Percentiles rank a stretch among this genome's conserved stretches.
phyloP scores from a whole-genome alignment of 768 basidiomycete species.

The Boletus rubescentipes region DNA sequence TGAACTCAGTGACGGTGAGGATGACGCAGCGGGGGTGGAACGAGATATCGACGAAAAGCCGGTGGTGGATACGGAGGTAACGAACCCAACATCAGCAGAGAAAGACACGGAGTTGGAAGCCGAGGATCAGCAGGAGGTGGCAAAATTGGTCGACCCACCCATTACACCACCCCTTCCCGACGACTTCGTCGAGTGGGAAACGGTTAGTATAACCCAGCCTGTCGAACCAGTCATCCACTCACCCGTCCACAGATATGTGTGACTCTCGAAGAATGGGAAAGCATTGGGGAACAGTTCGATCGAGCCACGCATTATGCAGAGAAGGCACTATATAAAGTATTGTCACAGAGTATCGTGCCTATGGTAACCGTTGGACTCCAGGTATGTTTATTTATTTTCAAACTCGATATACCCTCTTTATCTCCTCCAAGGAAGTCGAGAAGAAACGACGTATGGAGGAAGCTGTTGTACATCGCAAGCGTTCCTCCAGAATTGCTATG shows the following conservation, averaged over 20 bases:
- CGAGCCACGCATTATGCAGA: slow-evolving; percentile 78
- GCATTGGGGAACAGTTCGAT: slow-evolving; percentile 70
- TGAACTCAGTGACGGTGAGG: slow-evolving; percentile 56
- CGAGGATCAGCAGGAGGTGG: slow-evolving; percentile 5
- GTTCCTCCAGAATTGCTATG: slow-evolving; percentile 84
- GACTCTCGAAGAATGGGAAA: slow-evolving; percentile 83
- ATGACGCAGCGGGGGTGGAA: slow-evolving; percentile 24
- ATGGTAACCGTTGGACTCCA: slow-evolving; percentile 63
- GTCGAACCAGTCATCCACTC: neutral
- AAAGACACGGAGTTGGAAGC: neutral
- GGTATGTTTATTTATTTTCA: slow-evolving; percentile 37
- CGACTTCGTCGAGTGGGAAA: slow-evolving; percentile 88
- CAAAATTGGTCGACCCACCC: neutral
- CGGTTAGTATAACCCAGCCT: slow-evolving; percentile 48
- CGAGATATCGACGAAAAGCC: neutral
- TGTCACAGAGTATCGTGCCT: slow-evolving; percentile 69
- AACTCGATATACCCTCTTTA: neutral
- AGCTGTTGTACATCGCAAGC: slow-evolving; percentile 81
- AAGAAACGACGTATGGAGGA: slow-evolving; percentile 65
- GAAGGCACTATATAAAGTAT: slow-evolving; percentile 69
- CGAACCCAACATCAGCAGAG: neutral
- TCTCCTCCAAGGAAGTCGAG: slow-evolving; percentile 53
- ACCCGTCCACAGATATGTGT: slow-evolving; percentile 65
- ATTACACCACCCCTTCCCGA: slow-evolving; percentile 34
- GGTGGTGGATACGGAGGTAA: slow-evolving; percentile 2